Evolutionary conservation across 192 early-diverging fungal species (phyloP), one percentile per base, ranked within the genome.

Genomic region (Coemansia sp.): DNA sequence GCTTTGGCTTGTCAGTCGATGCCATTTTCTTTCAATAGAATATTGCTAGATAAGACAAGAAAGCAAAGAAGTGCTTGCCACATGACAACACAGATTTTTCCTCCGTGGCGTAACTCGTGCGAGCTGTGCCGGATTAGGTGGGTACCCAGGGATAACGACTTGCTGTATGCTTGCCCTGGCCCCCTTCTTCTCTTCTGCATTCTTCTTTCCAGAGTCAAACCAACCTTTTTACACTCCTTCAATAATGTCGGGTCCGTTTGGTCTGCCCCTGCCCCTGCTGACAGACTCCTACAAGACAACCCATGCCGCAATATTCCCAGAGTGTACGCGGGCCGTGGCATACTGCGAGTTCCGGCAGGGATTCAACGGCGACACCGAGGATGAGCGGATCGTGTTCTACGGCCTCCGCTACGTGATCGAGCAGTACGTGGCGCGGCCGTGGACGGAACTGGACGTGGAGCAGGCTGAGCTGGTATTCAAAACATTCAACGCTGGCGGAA

Each of bases 261-360:
- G 65, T 4, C 45, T 90, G 26, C 86, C 88, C 2, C 64, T 80
- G 8, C 61, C 78, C 6, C 56, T 93, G 30, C 59, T 93, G 17
- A 84, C 90, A 6, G 90, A 93, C 64, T 87, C 86, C 23, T 93
- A 93, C 81, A 93, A 93, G 72, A 72, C 79, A 0, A 79, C 79
- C 14, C 90, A 93, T 53, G 75, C 74, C 13, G 78, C 75, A 49
- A 64, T 93, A 33, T 89, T 88, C 55, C 90, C 90, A 1, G 72
- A 79, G 12, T 81, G 87, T 2, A 47, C 76, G 30, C 69, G 76
- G 67, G 78, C 86, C 65, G 78, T 83, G 19, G 91, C 91, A 26
- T 93, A 93, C 45, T 83, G 76, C 28, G 91, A 93, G 59, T 89
- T 88, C 65, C 85, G 91, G 3, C 50, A 63, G 9, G 58, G 75